Percentiles rank a stretch among this genome's conserved stretches.
These are phyloP conservation scores for Saccharomyces eubayanus DNA, from an alignment of 805 yeast genomes.

Conservation along the genomic window DNA sequence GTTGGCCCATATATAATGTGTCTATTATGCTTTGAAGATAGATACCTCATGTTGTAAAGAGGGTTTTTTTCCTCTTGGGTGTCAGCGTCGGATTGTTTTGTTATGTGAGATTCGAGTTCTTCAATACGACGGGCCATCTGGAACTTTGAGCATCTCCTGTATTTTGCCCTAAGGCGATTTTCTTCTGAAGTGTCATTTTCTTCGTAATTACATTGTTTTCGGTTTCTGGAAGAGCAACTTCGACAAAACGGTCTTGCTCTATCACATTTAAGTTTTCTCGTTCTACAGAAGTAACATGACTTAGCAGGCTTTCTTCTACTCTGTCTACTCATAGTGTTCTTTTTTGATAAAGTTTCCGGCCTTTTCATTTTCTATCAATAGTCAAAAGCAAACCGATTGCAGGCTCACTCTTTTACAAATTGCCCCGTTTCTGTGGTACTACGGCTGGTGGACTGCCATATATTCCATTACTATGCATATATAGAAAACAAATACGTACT, in stretches of 20 bases:
- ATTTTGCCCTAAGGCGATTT: conserved; percentile 1
- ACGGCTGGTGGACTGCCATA: background rate
- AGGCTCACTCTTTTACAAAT: background rate
- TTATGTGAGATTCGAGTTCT: background rate
- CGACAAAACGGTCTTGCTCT: background rate
- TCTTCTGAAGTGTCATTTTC: background rate
- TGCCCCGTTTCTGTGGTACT: background rate
- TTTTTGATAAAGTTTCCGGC: background rate
- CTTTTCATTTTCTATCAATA: background rate
- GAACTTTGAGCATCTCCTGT: background rate
- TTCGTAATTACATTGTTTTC: background rate
- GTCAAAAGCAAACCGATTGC: background rate
- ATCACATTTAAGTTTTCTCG: conserved; percentile 1
- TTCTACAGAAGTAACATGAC: conserved; percentile 2
- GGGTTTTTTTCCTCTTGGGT: background rate
- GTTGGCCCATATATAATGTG: conserved; percentile 5
- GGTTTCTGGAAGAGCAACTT: background rate
- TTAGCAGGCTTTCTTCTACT: conserved; percentile 2
- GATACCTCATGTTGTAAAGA: conserved; percentile 1
- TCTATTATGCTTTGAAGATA: conserved; percentile 3
- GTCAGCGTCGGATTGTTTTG: background rate
- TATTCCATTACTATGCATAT: background rate
- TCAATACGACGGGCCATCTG: conserved; percentile 2
- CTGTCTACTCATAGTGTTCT: background rate
- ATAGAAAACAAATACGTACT: background rate